Evolutionary conservation across 345 rosid genomes (phyloP).

Genomic region (Hirschfeldia incana): DNA sequence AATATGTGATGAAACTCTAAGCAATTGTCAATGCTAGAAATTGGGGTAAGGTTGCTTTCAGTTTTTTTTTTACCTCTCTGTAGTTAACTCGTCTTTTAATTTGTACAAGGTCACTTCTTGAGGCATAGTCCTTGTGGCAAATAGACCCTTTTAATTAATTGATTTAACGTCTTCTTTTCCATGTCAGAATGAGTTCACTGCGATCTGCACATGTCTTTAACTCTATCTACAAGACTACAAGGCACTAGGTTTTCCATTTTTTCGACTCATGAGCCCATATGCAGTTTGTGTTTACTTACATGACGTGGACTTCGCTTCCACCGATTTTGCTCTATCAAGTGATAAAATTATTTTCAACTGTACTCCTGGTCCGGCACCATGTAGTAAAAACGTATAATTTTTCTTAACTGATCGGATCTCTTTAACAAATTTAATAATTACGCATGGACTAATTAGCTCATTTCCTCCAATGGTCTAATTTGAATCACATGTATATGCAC

Average conservation of each 20-base stretch:
- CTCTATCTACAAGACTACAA: background rate
- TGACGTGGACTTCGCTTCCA: background rate
- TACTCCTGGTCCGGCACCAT: background rate
- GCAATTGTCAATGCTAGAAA: background rate
- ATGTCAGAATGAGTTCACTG: background rate
- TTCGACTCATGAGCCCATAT: background rate
- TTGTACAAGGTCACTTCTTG: background rate
- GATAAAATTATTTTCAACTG: background rate
- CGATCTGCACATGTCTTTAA: background rate
- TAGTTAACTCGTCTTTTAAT: background rate
- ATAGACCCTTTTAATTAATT: background rate
- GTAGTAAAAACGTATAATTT: background rate
- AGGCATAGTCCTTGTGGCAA: background rate
- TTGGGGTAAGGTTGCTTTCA: background rate
- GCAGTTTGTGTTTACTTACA: background rate
- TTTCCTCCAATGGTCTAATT: background rate
- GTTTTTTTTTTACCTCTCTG: background rate
- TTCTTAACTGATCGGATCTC: background rate
- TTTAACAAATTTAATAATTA: background rate
- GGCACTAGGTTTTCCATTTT: background rate
- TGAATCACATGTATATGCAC: background rate
- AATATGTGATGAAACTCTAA: background rate
- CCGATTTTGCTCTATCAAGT: background rate
- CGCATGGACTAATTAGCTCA: background rate
- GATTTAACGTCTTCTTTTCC: background rate